Evolutionary conservation across 176 grass and related monocot species (phyloP), one percentile per base, ranked within the genome.

Genomic region (Secale cereale): DNA sequence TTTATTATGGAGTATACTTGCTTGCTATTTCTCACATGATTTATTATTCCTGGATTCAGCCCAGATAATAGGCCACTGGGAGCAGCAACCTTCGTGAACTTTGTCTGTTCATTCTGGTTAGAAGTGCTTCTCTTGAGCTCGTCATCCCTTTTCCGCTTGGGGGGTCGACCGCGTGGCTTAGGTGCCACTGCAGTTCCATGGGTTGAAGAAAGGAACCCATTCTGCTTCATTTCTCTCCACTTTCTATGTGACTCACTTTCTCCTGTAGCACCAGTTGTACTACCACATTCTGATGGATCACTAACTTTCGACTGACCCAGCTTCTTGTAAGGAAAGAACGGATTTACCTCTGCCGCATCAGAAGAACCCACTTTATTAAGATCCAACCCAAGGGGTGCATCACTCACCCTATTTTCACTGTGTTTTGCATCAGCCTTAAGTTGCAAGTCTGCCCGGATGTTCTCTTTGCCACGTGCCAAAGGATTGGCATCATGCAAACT

Each of bases 1-100:
- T 99, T 89, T 91, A 99, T 99, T 82, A 99, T 99, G 61, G 97
- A 92, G 70, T 94, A 91, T 28, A 99, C 97, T 81, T 99, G 97
- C 70, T 99, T 99, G 82, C 93, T 99, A 66, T 99, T 99, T 83
- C 97, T 94, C 8, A 99, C 94, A 88, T 99, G 97, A 59, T 99
- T 99, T 78, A 99, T 99, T 39, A 99, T 99, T 85, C 97, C 97
- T 61, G 97, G 97, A 77, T 96, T 99, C 61, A 99, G 84, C 67
- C 91, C 97, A 78, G 91, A 92, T 79, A 99, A 92, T 60, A 99
- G 70, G 30, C 97, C 97, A 89, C 93, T 94, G n/a, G 97, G 97
- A 85, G 93, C 91, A 80, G 88, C 90, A 81, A 89, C 88, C 90
- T 96, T 99, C 23, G 85, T 76, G 76, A 82, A 88, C 83, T 89